These are phyloP conservation scores for Middelhovenomyces tepae DNA, from an alignment of 805 yeast species.

Conservation along the genomic window DNA sequence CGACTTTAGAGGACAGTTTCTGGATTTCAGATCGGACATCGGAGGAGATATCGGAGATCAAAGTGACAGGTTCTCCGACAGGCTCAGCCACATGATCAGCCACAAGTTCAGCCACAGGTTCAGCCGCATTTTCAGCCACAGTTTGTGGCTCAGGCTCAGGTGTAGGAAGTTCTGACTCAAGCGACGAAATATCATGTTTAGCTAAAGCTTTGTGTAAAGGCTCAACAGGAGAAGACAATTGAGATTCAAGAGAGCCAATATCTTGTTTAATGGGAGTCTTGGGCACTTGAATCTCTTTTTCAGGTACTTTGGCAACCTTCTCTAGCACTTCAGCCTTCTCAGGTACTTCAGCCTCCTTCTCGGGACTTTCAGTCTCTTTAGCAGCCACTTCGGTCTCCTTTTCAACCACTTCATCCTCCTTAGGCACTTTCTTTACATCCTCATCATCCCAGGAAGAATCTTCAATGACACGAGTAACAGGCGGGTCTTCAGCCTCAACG, in stretches of 20 bases:
- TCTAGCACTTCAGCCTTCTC: conserved; percentile 8
- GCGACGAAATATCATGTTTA: no score
- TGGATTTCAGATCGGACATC: conserved; percentile 8
- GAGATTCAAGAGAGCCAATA: no score
- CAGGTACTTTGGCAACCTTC: neutral
- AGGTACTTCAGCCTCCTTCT: conserved; percentile 11
- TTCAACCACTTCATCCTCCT: conserved; percentile 12
- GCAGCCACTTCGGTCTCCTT: conserved; percentile 14
- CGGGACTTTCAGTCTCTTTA: conserved; percentile 10
- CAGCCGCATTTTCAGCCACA: no score
- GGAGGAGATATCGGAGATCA: conserved; percentile 9
- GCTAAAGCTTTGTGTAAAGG: no score
- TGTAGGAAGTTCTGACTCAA: no score
- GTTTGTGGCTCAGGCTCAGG: no score
- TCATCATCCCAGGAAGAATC: conserved; percentile 16
- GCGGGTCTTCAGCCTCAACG: conserved; percentile 31
- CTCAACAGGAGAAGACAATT: no score
- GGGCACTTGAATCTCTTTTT: no score
- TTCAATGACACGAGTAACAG: conserved; percentile 15
- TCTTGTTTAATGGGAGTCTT: no score
- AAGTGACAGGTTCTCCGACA: conserved; percentile 11
- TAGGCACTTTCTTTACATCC: conserved; percentile 20
- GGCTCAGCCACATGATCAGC: conserved; percentile 15
- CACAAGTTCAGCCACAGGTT: conserved; percentile 11
- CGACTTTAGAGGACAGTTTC: conserved; percentile 15